Conservation (phyloP, 2,329 filamentous ascomycete species). For the Bertia moriformis region DNA sequence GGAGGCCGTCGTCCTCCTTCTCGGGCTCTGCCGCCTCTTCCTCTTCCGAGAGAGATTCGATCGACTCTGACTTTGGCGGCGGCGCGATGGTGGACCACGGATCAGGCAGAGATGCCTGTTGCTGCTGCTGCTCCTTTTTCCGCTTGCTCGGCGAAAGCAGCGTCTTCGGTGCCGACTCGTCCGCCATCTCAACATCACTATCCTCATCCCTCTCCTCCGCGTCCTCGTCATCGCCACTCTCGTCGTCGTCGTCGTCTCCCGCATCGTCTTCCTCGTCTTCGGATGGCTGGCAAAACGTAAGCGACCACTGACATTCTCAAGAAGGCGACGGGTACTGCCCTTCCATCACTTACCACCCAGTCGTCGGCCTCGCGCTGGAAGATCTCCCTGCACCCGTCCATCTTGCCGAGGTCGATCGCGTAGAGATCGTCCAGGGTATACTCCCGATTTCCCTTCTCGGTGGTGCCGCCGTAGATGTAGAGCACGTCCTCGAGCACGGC, state of each 20-base stretch:
- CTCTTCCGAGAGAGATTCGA: slow-evolving; percentile 30
- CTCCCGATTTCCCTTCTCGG: slow-evolving; percentile 85
- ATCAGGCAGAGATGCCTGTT: too few species aligned
- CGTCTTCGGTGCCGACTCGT: slow-evolving; percentile 23
- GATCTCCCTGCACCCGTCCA: slow-evolving; percentile 85
- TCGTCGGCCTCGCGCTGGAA: slow-evolving; percentile 76
- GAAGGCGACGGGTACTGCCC: slow-evolving; percentile 15
- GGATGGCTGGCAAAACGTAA: slow-evolving; percentile 31
- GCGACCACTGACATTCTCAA: slow-evolving; percentile 24
- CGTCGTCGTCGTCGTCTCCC: slow-evolving; percentile 42
- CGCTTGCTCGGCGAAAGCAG: slow-evolving; percentile 36
- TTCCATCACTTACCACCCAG: slow-evolving; percentile 51
- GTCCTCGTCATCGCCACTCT: slow-evolving; percentile 45
- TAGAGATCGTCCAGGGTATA: slow-evolving; percentile 94
- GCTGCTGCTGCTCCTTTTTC: slow-evolving; percentile 33
- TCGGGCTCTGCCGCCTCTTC: slow-evolving; percentile 21
- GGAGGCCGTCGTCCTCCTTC: slow-evolving; percentile 58
- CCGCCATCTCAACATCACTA: slow-evolving; percentile 30
- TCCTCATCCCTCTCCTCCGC: slow-evolving; percentile 34
- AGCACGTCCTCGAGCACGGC: slow-evolving; percentile 83
- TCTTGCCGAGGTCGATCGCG: slow-evolving; percentile 80
- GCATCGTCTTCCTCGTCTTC: slow-evolving; percentile 30
- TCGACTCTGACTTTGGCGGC: slow-evolving; percentile 12
- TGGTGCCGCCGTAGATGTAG: slow-evolving; percentile 91
- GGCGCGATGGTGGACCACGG: slow-evolving; percentile 12